Base-by-base conservation (phyloP, 768 basidiomycete species). In the Lentinula sp. region DNA sequence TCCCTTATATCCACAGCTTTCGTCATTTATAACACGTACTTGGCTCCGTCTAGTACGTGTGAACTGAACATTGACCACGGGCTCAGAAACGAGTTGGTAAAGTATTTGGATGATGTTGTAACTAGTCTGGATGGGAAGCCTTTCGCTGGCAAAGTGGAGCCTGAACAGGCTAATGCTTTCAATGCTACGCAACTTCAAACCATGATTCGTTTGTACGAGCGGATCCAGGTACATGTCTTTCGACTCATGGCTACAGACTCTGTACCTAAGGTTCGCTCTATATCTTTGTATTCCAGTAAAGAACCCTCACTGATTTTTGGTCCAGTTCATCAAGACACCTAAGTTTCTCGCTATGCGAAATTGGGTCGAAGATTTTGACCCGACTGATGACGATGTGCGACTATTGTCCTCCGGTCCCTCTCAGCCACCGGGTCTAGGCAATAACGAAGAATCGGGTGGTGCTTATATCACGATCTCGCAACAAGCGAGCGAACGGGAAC, bases 1-100 rank as follows among this genome's bases (percentile, higher is more conserved):
- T 85, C 92, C 23, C 79, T 99, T 66, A 95, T 98, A 67, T 88
- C 91, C 66, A 95, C 93, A 61, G 95, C 97, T 6, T 95, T 96
- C 66, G 83, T 88, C 58, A 97, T 95, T 65, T 95, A 93, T 79
- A 88, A 92, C 79, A 95, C 85, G 56, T 99, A 98, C 69, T 86
- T 99, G 23, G 97, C 96, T 0, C 95, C 95, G 1, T 92, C 94
- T 33, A 95, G 93, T 71, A 91, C 88, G 62, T 93, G 90, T 75
- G 97, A 98, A 75, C 84, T 99, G 63, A 99, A 99, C 75, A 99
- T 99, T 66, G 97, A 99, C 70, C 97, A 99, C 72, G 92, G 90
- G 42, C 79, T 99, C 42, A 88, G 97, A 63, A 94, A 93, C 66
- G 97, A 98, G 74, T 81, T 99, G 57, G 90, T 93, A 61, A 90